These are phyloP conservation scores for Cerioporus squamosus DNA, from an alignment of 1,284 basidiomycete genomes.

Conservation along the genomic window DNA sequence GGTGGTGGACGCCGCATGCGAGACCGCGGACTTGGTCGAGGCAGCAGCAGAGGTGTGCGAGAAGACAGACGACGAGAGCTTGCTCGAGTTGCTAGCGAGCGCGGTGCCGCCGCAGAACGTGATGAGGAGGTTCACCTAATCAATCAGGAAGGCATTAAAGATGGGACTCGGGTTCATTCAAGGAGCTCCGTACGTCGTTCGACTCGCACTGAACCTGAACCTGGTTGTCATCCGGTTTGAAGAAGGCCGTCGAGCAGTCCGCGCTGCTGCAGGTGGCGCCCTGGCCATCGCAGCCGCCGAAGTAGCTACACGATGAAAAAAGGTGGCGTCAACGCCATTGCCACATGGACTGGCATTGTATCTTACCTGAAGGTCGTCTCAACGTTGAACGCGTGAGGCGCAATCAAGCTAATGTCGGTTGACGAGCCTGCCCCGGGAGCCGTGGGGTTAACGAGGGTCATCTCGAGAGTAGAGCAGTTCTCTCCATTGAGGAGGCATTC, in stretches of 20 bases:
- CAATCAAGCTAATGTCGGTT: constrained; percentile 49
- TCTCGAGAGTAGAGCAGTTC: constrained; percentile 45
- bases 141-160: not conserved
- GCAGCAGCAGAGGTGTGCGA: constrained; percentile 5
- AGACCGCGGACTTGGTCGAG: not conserved
- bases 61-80: constrained; percentile 3
- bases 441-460: constrained; percentile 46
- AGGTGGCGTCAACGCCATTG: not conserved
- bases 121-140: constrained; percentile 36
- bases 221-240: constrained; percentile 40
- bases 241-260: constrained; percentile 44
- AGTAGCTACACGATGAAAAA: constrained; percentile 21
- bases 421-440: constrained; percentile 45
- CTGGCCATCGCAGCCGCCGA: constrained; percentile 36
- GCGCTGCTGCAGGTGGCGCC: constrained; percentile 28
- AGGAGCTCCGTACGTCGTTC: constrained; percentile 26
- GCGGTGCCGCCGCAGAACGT: constrained; percentile 36
- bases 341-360: not conserved
- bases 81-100: not conserved
- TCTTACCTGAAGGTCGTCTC: constrained; percentile 33
- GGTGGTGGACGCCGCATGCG: constrained; percentile 3
- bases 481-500: constrained; percentile 48
- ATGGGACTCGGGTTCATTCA: not conserved
- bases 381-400: constrained; percentile 41
- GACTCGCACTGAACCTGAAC: constrained; percentile 46